Base-by-base conservation (phyloP, 2,329 filamentous ascomycete genomes). In the Diaporthe nobilis region DNA sequence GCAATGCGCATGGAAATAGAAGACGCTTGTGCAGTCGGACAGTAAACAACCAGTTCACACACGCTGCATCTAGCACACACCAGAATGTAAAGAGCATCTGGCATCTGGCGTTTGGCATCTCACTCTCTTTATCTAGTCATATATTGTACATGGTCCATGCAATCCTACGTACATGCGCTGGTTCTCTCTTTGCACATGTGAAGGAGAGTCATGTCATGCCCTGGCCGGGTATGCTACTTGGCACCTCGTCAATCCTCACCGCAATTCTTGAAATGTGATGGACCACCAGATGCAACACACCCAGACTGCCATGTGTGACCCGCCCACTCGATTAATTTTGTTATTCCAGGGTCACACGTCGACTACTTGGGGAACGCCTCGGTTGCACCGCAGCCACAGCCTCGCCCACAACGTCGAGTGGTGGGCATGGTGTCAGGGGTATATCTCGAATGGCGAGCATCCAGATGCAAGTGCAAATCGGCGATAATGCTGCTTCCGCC, bases 161-260 rank as follows among this genome's bases (percentile, higher is more conserved):
- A 51, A 25, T 47, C 28, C 20, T 25, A 12, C 1, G 10, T 7
- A 15, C 22, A n/a, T n/a, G 44, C 28, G 22, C 31, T 42, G 17
- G 28, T 67, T 49, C 47, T 17, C 34, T 1, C 34, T 34, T 34
- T 9, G 1, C 34, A 39, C 37, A 13, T 13, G 42, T 15, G 44
- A n/a, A 7, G 44, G 17, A 65, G 63, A 67, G 63, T 67, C 63
- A 67, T 67, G 44, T n/a, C 22, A 7, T 51, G 31, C n/a, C 28
- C 3, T 39, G 37, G 10, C 20, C 9, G 20, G 63, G 31, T 2
- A 8, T 28, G 39, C 63, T 10, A 9, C 3, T 25, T 20, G 22
- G 28, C 28, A 67, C 28, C 28, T 22, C 63, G 12, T 37, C 6
- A 34, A 22, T 20, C 9, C 44, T 67, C 44, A 51, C 61, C 63